Evolutionary conservation across 78 protist genomes (phyloP), one percentile per base, ranked within the genome.

Genomic region (Emiliania huxleyi): DNA sequence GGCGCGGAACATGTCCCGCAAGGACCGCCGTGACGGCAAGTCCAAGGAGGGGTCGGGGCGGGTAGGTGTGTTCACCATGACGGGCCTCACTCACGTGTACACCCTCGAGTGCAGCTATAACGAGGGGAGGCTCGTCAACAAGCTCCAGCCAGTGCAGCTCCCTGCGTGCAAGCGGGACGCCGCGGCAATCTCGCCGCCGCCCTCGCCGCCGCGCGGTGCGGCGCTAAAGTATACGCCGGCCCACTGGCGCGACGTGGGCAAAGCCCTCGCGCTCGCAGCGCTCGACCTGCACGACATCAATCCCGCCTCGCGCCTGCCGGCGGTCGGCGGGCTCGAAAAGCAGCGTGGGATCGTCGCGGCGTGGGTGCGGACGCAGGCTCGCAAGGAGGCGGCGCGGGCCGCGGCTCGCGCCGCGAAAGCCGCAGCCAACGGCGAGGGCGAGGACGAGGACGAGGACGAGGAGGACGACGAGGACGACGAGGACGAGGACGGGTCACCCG

Each of bases 101-200:
- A 91, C 95, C 43, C 37, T 94, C 55, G 95, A 94, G 89, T 81
- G 89, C 29, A 81, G 44, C 89, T 81, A 81, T 11, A 81, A 81
- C 89, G 35, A 0, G 38, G 89, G 89, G 1, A 38, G 55, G n/a
- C 0, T 11, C 0, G 49, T 81, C 12, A 81, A 42, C 23, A 38
- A 38, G 55, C 89, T 81, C 25, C 44, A 35, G 42, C 85, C 85
- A 22, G 37, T 21, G 25, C 85, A 35, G 37, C 23, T 40, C 26
- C 48, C 85, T 19, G 37, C 23, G 12, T 18, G 12, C 75, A 8
- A 19, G 15, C 37, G 15, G 46, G 85, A 62, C 46, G n/a, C 44
- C 48, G 85, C 48, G 33, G 44, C 48, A 18, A 0, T 81, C 56
- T 42, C 48, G n/a, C 89, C 89, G 40, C 89, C 89, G 22, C 37